Evolutionary conservation across 345 rosid genomes (phyloP).

Genomic region (Acer yangbiense): DNA sequence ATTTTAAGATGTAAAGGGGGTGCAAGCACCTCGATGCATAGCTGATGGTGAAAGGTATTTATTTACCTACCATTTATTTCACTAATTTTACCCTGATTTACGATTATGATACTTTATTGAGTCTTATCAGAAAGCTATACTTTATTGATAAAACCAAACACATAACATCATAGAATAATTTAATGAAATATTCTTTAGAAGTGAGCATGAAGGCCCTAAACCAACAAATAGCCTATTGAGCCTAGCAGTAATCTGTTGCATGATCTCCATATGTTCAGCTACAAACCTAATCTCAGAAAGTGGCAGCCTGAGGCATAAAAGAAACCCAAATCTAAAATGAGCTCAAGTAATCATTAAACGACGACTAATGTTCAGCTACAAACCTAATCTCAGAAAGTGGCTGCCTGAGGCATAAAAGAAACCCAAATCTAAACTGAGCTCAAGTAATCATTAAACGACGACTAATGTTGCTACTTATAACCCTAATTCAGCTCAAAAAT

Average conservation of each 20-base stretch:
- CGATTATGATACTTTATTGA: not conserved
- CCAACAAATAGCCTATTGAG: not conserved
- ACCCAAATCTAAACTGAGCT: not conserved
- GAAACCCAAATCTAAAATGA: not conserved
- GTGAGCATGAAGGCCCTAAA: not conserved
- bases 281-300: slow-evolving; percentile 1
- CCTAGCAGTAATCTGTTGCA: not conserved
- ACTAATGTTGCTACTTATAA: not conserved
- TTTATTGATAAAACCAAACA: not conserved
- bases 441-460: not conserved
- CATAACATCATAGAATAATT: not conserved
- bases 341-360: not conserved
- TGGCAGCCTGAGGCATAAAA: not conserved
- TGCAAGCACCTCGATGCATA: not conserved
- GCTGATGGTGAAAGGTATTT: not conserved
- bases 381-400: slow-evolving; percentile 3
- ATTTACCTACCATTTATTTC: not conserved
- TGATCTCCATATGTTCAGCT: not conserved
- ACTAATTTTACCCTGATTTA: not conserved
- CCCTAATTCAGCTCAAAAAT: not conserved
- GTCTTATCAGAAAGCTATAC: not conserved
- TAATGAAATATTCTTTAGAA: not conserved
- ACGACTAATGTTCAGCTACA: not conserved
- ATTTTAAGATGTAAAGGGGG: not conserved
- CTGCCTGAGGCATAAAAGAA: not conserved